A percentile compares a stretch with the other conserved stretches of the same genome.
These are phyloP conservation scores for Pseudogymnoascus sp. DNA, from an alignment of 2,329 filamentous ascomycete genomes.

Conservation along the genomic window DNA sequence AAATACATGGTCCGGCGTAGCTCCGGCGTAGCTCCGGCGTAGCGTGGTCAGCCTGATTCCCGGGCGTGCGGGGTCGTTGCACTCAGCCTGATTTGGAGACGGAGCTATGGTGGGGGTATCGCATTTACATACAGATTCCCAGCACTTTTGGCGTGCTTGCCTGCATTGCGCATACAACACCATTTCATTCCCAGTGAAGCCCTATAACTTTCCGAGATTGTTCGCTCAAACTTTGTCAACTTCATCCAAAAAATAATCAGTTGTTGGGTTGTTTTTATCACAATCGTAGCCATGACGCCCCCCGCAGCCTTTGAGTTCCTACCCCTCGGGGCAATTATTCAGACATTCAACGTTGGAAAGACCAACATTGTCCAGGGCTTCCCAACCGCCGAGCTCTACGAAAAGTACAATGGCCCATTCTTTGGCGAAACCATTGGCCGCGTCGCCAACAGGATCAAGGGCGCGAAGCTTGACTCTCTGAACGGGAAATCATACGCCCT, in stretches of 20 bases:
- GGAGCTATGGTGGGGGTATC: constrained; percentile 6
- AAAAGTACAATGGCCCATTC: constrained; percentile 64
- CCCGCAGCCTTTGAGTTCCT: constrained; percentile 51
- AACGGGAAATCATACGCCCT: constrained; percentile 66
- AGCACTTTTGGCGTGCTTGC: neutral
- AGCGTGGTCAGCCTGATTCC: neutral
- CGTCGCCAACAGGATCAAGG: constrained; percentile 70
- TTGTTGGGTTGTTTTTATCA: neutral
- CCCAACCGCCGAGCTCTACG: constrained; percentile 65
- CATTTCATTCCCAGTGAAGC: neutral
- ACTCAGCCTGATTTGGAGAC: constrained; percentile 4
- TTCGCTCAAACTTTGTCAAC: neutral
- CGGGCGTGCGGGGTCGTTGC: neutral
- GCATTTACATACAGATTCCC: neutral
- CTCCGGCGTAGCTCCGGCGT: neutral
- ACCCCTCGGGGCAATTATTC: constrained; percentile 69
- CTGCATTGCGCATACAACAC: neutral
- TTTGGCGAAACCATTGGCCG: constrained; percentile 93
- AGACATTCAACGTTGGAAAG: constrained; percentile 68
- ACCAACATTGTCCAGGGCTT: constrained; percentile 87
- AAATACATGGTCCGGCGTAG: neutral
- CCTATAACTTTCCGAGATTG: neutral
- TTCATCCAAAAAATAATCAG: neutral
- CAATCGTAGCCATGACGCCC: neutral
- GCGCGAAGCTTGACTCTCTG: constrained; percentile 60